Evolutionary conservation across 805 yeast species (phyloP).

Genomic region (Ogataea ganodermae): DNA sequence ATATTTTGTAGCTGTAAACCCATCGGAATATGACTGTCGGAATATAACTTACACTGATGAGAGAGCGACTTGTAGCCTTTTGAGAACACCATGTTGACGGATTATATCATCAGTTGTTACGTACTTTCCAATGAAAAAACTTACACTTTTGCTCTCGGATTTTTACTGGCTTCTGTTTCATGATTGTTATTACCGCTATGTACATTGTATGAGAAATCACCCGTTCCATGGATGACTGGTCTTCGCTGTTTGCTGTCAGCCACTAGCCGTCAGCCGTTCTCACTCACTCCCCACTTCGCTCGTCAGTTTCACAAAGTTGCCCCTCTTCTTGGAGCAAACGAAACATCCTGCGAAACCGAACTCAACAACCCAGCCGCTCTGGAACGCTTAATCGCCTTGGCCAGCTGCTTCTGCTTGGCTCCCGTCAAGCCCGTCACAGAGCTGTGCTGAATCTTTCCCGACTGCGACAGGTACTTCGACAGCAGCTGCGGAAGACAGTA

Average conservation of each 20-base stretch:
- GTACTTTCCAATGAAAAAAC: no score
- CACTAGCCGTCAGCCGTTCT: no score
- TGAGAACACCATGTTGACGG: no score
- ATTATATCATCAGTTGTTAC: no score
- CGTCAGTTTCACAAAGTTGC: constrained; percentile 20
- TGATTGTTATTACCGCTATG: not conserved
- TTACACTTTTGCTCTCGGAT: no score
- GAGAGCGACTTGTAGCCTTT: no score
- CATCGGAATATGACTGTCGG: no score
- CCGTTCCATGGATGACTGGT: not conserved
- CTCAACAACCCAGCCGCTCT: constrained; percentile 80
- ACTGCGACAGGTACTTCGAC: constrained; percentile 62
- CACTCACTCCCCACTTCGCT: not conserved
- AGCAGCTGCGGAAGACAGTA: constrained; percentile 73
- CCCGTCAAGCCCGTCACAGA: constrained; percentile 67
- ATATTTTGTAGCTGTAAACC: no score
- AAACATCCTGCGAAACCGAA: constrained; percentile 64
- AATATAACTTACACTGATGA: no score
- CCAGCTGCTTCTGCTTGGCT: constrained; percentile 66
- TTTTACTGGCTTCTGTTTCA: no score
- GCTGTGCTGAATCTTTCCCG: constrained; percentile 78
- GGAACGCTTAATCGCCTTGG: constrained; percentile 79
- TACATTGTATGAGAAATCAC: not conserved
- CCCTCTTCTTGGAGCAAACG: constrained; percentile 39
- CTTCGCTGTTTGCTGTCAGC: constrained; percentile 8